Evolutionary conservation across 2,329 filamentous ascomycete species (phyloP).

Genomic region (Simplicillium aogashimaense): DNA sequence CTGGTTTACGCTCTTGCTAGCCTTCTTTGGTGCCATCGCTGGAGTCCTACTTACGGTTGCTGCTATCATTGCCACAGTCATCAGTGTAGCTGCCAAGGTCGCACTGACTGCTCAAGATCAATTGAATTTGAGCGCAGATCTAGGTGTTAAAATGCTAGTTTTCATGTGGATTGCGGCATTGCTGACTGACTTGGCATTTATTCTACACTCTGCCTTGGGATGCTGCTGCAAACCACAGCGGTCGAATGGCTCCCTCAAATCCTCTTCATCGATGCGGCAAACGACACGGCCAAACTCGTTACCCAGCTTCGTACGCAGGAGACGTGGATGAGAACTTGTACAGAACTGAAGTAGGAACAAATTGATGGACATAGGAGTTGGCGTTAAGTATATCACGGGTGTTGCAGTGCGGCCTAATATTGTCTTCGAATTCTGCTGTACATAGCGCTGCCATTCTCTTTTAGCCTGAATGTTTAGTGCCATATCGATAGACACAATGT

Average conservation of each 20-base stretch:
- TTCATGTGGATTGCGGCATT: constrained; percentile 83
- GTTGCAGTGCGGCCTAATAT: too few species aligned
- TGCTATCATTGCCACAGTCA: constrained; percentile 67
- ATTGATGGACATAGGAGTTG: too few species aligned
- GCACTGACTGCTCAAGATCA: constrained; percentile 62
- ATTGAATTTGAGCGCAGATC: constrained; percentile 63
- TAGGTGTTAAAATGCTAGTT: constrained; percentile 67
- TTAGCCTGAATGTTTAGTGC: too few species aligned
- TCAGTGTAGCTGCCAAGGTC: constrained; percentile 73
- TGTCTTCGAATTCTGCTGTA: too few species aligned
- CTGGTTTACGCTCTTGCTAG: constrained; percentile 57
- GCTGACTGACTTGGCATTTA: constrained; percentile 57
- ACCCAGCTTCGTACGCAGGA: background rate
- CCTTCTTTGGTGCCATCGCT: constrained; percentile 57
- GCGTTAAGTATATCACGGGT: too few species aligned
- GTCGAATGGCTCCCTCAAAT: background rate
- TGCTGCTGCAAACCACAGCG: constrained; percentile 53
- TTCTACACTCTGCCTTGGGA: constrained; percentile 65
- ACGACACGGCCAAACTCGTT: background rate
- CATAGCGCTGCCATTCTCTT: too few species aligned
- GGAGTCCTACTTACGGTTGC: constrained; percentile 60
- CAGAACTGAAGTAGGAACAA: too few species aligned
- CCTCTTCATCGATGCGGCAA: background rate
- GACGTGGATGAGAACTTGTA: too few species aligned
- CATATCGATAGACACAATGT: too few species aligned